These are phyloP conservation scores for Penicillium digitatum DNA, from an alignment of 2,329 filamentous ascomycete genomes.

Conservation along the genomic window DNA sequence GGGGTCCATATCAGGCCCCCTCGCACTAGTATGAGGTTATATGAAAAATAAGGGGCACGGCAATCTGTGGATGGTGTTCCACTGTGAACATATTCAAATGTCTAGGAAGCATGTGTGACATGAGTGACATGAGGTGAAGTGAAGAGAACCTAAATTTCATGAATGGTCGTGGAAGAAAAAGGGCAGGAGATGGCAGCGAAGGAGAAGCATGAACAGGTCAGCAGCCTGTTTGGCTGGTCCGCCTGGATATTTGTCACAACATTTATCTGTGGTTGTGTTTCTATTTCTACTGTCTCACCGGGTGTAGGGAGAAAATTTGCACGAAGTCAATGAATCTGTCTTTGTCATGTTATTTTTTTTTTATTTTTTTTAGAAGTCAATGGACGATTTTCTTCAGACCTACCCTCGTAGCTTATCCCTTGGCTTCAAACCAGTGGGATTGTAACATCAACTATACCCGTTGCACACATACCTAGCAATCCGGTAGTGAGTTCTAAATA, in stretches of 20 bases:
- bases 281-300: background rate
- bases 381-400: background rate
- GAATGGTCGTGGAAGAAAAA: background rate
- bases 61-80: conserved; percentile 2
- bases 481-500: background rate
- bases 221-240: conserved; percentile 6
- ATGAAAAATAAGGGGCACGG: background rate
- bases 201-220: conserved; percentile 3
- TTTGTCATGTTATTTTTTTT: conserved; percentile 5
- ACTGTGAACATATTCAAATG: background rate
- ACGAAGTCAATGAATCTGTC: conserved; percentile 12
- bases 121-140: conserved; percentile 5
- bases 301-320: background rate
- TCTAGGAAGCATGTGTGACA: conserved; percentile 5
- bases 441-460: background rate
- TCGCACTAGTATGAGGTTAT: background rate
- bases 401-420: background rate
- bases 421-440: no score
- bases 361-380: conserved; percentile 8
- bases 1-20: background rate
- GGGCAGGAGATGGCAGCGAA: background rate
- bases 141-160: background rate
- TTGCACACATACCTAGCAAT: background rate
- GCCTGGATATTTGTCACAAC: background rate
- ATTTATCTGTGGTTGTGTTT: conserved; percentile 2